Evolutionary conservation across 495 filamentous ascomycete species (phyloP), one percentile per base, ranked within the genome.

Genomic region (Xylaria intraflava): DNA sequence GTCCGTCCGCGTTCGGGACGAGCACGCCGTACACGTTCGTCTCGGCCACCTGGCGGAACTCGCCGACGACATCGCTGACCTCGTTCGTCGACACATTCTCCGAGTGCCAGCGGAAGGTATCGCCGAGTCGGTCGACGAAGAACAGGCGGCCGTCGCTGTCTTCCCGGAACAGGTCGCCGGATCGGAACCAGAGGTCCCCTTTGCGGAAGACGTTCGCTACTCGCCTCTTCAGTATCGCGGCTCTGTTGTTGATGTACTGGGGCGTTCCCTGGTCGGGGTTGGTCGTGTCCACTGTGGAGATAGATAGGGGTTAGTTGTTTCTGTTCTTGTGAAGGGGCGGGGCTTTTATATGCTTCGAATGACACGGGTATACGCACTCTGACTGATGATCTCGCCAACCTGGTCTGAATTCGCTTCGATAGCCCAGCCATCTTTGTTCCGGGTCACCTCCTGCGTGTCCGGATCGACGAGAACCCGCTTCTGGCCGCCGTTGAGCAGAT

Each of bases 61-160:
- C 57, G 41, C 85, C 83, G 1, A 91, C 68, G 0, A 79, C 75
- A 56, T 87, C 80, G 9, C 79, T 73, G 0, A 92, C 87, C 62
- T 92, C 87, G 23, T 82, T 81, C 1, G 88, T 91, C 14, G 81
- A 83, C 54, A 92, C 87, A 63, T 92, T 92, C 68, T 90, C 87
- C 39, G 80, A 81, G 65, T 87, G 90, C 87, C 87, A 92, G 8
- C 87, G 77, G 69, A 84, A 92, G 0, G 87, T 92, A 64, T 92
- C 88, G 0, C 88, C 88, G 0, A 90, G 69, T 10, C 74, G 78
- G 64, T 93, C 88, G 19, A 88, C 59, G 68, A 93, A 93, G 65
- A 74, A 89, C 80, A 86, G 86, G 9, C 84, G 70, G 0, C 87
- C 87, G 39, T 91, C 85, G 6, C 53, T 52, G 27, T 79, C 75